Evolutionary conservation across 2,329 filamentous ascomycete species (phyloP).

Genomic region (Penicillium vulpinum): DNA sequence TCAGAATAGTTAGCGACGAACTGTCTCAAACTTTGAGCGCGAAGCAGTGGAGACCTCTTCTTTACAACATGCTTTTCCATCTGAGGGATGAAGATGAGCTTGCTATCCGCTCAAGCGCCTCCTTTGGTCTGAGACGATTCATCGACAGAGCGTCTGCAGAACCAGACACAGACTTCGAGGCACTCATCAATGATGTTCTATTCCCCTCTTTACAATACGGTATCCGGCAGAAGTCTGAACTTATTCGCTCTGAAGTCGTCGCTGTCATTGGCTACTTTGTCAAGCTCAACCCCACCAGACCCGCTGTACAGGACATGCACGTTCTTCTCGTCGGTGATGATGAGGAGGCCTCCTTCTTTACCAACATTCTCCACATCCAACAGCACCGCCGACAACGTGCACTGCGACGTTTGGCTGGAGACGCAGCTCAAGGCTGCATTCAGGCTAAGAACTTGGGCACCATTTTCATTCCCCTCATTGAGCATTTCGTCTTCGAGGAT

Average conservation of each 20-base stretch:
- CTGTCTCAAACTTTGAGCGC: conserved; percentile 61
- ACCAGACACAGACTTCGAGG: conserved; percentile 51
- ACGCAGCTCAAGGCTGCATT: conserved; percentile 65
- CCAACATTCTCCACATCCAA: conserved; percentile 86
- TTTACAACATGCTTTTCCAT: conserved; percentile 88
- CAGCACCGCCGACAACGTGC: conserved; percentile 82
- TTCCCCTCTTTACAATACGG: conserved; percentile 76
- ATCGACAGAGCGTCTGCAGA: conserved; percentile 60
- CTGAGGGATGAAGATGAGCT: conserved; percentile 85
- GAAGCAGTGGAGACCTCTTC: conserved; percentile 79
- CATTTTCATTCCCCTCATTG: conserved; percentile 85
- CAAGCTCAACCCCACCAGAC: conserved; percentile 67
- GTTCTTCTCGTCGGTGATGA: conserved; percentile 69
- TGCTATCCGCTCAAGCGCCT: conserved; percentile 79
- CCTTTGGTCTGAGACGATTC: conserved; percentile 76
- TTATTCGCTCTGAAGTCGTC: conserved; percentile 79
- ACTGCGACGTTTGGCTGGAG: conserved; percentile 70
- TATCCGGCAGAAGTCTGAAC: conserved; percentile 74
- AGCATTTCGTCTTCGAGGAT: conserved; percentile 89
- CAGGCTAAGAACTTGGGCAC: conserved; percentile 76
- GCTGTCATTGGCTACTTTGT: conserved; percentile 77
- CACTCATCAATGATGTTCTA: conserved; percentile 64
- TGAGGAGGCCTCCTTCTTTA: conserved; percentile 85
- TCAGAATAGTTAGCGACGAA: conserved; percentile 67
- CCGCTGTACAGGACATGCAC: conserved; percentile 71